These are phyloP conservation scores for Capsella rubella DNA, from an alignment of 441 rosid genomes.

Conservation along the genomic window DNA sequence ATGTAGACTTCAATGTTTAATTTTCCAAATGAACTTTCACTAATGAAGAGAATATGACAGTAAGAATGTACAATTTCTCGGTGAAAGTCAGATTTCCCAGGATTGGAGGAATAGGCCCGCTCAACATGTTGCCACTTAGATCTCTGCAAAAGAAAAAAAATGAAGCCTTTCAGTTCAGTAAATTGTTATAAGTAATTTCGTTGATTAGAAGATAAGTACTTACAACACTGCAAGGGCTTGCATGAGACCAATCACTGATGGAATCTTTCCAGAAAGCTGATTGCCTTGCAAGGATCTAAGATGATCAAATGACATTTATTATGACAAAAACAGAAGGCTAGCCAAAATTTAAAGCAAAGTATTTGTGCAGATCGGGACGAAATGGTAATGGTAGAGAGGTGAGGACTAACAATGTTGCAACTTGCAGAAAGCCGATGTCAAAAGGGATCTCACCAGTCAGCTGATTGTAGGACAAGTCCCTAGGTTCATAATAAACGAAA, in stretches of 20 bases:
- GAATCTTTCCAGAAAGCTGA: slow-evolving; percentile 78
- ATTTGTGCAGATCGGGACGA: background rate
- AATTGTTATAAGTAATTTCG: background rate
- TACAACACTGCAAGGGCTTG: slow-evolving; percentile 99
- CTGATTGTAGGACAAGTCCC: slow-evolving; percentile 96
- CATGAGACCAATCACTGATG: slow-evolving; percentile 94
- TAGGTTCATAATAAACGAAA: slow-evolving; percentile 37
- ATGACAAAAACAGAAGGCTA: slow-evolving; percentile 7
- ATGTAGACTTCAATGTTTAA: background rate
- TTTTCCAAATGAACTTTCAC: background rate
- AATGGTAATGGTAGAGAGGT: background rate
- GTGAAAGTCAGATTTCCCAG: slow-evolving; percentile 87
- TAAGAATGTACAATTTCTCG: slow-evolving; percentile 74
- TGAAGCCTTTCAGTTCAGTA: slow-evolving; percentile 11
- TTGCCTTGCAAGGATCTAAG: slow-evolving; percentile 93
- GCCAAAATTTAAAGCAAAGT: background rate
- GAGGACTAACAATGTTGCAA: slow-evolving; percentile 84
- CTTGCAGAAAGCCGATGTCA: slow-evolving; percentile 96
- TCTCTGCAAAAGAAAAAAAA: slow-evolving; percentile 57
- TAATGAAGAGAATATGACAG: slow-evolving; percentile 8
- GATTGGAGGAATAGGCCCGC: slow-evolving; percentile 86
- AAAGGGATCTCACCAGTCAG: slow-evolving; percentile 91
- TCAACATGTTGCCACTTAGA: slow-evolving; percentile 82
- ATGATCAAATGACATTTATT: background rate
- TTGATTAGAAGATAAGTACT: slow-evolving; percentile 47